Base-by-base conservation (phyloP, 306 rosid genomes). In the Begonia masoniana region DNA sequence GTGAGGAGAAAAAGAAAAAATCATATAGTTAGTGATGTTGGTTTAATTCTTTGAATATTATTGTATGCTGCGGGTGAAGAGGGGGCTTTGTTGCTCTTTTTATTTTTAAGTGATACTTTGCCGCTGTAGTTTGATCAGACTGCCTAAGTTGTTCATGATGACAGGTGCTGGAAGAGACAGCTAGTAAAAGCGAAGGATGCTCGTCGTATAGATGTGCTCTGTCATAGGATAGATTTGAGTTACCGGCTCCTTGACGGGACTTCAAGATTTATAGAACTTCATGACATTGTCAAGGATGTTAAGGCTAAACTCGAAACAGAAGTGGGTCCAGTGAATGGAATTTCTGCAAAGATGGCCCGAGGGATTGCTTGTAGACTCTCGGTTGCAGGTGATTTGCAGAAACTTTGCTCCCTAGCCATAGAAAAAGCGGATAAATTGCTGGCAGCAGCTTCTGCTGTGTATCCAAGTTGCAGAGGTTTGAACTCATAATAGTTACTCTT, bases 311-410 rank as follows among this genome's bases (percentile, higher is more conserved):
- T 92, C n/a, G 93, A 92, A 78, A 78, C 72, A 11, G 99, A 92
- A 79, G 82, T 92, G 14, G 99, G 99, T 61, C 88, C 88, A 4
- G 72, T 92, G 68, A 66, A 81, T 65, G 99, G 99, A 13, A 77
- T 74, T 70, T 92, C 99, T 68, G 62, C 93, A 71, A 92, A 80
- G 78, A 92, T 86, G 96, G 93, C 85, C 21, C 88, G 99, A 0
- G 99, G 93, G 15, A 92, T 92, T 63, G 99, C 83, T 64, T 77
- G 99, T 76, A 83, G 99, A 64, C 95, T 92, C 63, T 82, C 99
- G 13, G 66, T 92, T 62, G 92, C 99, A 15, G 68, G 84, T 50
- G 99, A 86, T 52, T 77, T 92, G 62, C 95, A 79, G 76, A 81
- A 80, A 57, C 77, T 92, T 55, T 92, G 99, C 70, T 77, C 87